Evolutionary conservation across 2,329 filamentous ascomycete species (phyloP), one percentile per base, ranked within the genome.

Genomic region (Nannizzia gypsea): DNA sequence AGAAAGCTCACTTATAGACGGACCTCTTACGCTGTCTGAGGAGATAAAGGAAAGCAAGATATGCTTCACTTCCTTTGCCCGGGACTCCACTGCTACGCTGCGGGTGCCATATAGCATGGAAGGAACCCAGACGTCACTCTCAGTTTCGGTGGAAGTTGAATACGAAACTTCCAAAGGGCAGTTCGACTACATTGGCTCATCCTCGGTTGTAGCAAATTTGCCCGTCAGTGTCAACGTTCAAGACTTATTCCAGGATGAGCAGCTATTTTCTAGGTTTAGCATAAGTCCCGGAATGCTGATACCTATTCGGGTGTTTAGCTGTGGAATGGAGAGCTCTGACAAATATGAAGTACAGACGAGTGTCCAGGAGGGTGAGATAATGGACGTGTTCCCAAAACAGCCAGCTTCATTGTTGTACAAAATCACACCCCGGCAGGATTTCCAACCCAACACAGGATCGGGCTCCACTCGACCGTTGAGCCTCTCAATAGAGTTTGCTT

Each of bases 171-270:
- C 83, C 0, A 75, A 82, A 1, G 87, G 85, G 2, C 20, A 58
- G 2, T 88, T 89, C 64, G 78, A 80, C 59, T 87, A 86, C 69
- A 80, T 83, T 15, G 82, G 81, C 15, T 78, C 80, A 6, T 81
- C 82, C 20, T 82, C 79, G 2, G 79, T 95, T 20, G 81, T 85
- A 2, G 86, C 93, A 1, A 81, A 87, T 0, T 78, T 99, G 3
- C 89, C 90, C 0, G 79, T 99, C 2, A 91, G 92, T 2, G 93
- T 99, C 63, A 97, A 97, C 65, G 93, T 99, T 4, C 91, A 97
- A 67, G 93, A 99, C 66, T 83, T 95, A 28, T 97, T 97, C 77
- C 95, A 96, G 70, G 84, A 89, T 63, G 77, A 84, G 6, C 80
- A 83, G 0, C 79, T 97, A 0, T 93, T 93, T 68, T 96, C 91